phyloP scores from a whole-genome alignment of 2,329 filamentous ascomycete genomes.

The Sclerotinia sclerotiorum region DNA sequence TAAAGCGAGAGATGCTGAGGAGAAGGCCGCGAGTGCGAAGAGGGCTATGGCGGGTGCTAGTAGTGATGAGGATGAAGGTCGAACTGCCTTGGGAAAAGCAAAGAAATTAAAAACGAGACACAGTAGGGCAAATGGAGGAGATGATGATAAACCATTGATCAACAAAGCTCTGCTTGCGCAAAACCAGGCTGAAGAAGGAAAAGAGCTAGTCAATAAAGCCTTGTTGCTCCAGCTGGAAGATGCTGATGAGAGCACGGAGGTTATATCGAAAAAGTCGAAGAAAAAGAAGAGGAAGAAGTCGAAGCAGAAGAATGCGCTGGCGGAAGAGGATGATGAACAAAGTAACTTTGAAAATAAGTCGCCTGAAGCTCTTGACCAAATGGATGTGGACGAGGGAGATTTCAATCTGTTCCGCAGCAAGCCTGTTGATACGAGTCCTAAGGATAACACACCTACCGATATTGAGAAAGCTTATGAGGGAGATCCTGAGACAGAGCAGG shows the following conservation, averaged over 20 bases:
- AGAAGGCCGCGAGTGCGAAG: slow-evolving; percentile 40
- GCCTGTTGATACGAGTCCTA: slow-evolving; percentile 9
- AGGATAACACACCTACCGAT: slow-evolving; percentile 1
- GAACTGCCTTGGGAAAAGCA: slow-evolving; percentile 40
- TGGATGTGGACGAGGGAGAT: slow-evolving; percentile 18
- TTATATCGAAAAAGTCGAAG: slow-evolving; percentile 23
- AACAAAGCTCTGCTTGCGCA: slow-evolving; percentile 23
- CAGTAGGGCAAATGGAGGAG: not conserved
- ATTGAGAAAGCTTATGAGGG: slow-evolving; percentile 21
- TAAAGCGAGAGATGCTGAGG: slow-evolving; percentile 40
- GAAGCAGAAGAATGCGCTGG: slow-evolving; percentile 17
- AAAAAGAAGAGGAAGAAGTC: slow-evolving; percentile 26
- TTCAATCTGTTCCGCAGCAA: slow-evolving; percentile 23
- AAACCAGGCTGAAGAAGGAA: slow-evolving; percentile 9
- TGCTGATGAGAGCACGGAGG: slow-evolving; percentile 12
- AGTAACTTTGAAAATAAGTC: slow-evolving; percentile 5
- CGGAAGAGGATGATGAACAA: slow-evolving; percentile 6
- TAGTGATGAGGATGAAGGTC: slow-evolving; percentile 42
- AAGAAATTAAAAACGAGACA: slow-evolving; percentile 37
- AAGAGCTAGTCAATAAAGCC: slow-evolving; percentile 21
- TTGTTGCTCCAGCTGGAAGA: slow-evolving; percentile 15
- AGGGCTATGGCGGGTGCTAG: slow-evolving; percentile 36
- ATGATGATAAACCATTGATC: slow-evolving; percentile 17
- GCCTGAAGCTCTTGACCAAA: slow-evolving; percentile 13
- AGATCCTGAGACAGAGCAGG: slow-evolving; percentile 13